Evolutionary conservation across 352 stramenopile species (phyloP), one percentile per base, ranked within the genome.

Genomic region (Phytophthora ohioensis): DNA sequence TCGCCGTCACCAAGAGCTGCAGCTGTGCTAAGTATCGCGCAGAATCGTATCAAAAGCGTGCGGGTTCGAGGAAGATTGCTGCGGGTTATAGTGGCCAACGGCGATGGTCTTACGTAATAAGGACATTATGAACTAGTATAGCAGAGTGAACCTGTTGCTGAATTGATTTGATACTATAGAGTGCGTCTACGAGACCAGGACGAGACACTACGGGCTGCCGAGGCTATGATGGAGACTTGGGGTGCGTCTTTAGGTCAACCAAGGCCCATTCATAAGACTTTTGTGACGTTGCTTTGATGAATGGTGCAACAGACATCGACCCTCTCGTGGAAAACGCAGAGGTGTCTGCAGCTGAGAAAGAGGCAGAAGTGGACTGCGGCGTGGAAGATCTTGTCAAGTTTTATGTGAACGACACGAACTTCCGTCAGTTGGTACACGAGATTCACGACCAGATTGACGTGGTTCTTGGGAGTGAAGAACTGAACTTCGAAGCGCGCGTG

Each of bases 181-280:
- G 48, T 88, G 27, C 69, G 78, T 21, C n/a, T 79, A 17, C 61
- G 35, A 17, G 49, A 75, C 11, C 27, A 63, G 13, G 53, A 73
- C 2, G 64, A 78, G 32, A 64, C 70, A 10, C 54, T 85, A 7
- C 64, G 63, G 36, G 77, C 65, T 43, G 80, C 78, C 15, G 64
- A 75, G 17, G 21, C 15, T 1, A 85, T 88, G 70, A 82, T 88
- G 78, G 53, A 84, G 11, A 73, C 38, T 3, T 88, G 80, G 80
- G 78, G 80, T 85, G 51, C 35, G 70, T 39, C 7, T 42, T 51
- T 13, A 30, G 32, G 17, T 8, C 30, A 21, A 38, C 7, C 17
- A 17, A 60, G 2, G 12, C 27, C 7, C 3, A 30, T 15, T 12
- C n/a, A 1, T 43, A 15, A 31, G 2, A 43, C 39, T 64, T 27